phyloP scores from a whole-genome alignment of 805 yeast genomes.

The Wickerhamomyces ciferrii region DNA sequence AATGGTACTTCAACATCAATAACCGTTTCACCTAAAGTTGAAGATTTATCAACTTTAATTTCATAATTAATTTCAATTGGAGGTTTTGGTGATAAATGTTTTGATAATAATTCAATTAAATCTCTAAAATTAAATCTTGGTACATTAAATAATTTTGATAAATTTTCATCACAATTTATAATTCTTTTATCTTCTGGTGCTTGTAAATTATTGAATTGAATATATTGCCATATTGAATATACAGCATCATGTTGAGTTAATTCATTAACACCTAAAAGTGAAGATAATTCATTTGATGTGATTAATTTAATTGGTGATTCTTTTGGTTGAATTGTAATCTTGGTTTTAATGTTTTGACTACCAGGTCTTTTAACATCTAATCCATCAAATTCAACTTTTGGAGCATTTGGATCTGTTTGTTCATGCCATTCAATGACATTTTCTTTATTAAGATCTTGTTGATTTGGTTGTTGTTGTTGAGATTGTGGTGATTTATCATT shows the following conservation, averaged over 20 bases:
- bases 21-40: slow-evolving; percentile 76
- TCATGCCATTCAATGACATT: slow-evolving; percentile 87
- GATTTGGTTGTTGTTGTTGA: slow-evolving; percentile 29
- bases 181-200: slow-evolving; percentile 50
- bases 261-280: slow-evolving; percentile 69
- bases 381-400: slow-evolving; percentile 71
- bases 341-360: slow-evolving; percentile 53
- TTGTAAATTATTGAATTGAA: slow-evolving; percentile 60
- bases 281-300: slow-evolving; percentile 61
- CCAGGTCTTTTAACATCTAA: slow-evolving; percentile 84
- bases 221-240: slow-evolving; percentile 75
- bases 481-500: slow-evolving; percentile 21
- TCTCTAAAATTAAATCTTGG: slow-evolving; percentile 64
- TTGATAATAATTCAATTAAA: slow-evolving; percentile 60
- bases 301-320: slow-evolving; percentile 64
- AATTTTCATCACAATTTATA: slow-evolving; percentile 43
- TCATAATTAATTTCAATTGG: slow-evolving; percentile 77
- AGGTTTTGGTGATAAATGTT: slow-evolving; percentile 68
- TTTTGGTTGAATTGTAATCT: slow-evolving; percentile 77
- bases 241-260: slow-evolving; percentile 84
- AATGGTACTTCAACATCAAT: slow-evolving; percentile 67
- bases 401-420: slow-evolving; percentile 33
- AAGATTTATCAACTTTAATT: slow-evolving; percentile 69
- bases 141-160: slow-evolving; percentile 38
- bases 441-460: slow-evolving; percentile 13